These are phyloP conservation scores for Thalassiosira sp. DNA, from an alignment of 352 stramenopile species.

Conservation along the genomic window DNA sequence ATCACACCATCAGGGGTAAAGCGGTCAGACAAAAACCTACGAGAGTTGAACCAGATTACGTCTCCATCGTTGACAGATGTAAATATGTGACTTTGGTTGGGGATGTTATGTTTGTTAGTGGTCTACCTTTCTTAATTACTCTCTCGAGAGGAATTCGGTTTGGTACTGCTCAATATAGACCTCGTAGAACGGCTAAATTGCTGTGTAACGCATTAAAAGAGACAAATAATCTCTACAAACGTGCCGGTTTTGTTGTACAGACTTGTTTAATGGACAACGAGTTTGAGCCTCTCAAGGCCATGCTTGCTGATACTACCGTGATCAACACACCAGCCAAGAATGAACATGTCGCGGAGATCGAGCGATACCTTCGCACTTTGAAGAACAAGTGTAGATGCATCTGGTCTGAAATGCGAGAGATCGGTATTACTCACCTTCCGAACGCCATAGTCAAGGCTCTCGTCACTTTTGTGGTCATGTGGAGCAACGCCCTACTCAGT, in stretches of 20 bases:
- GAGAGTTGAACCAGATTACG: conserved; percentile 12
- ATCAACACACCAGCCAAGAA: conserved; percentile 33
- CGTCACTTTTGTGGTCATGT: conserved; percentile 40
- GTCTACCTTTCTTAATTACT: conserved; percentile 50
- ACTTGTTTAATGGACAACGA: conserved; percentile 46
- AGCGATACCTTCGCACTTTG: conserved; percentile 49
- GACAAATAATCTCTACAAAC: conserved; percentile 34
- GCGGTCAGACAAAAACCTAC: conserved; percentile 4
- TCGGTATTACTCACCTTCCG: conserved; percentile 47
- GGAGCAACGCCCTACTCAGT: conserved; percentile 44
- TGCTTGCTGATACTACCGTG: conserved; percentile 3
- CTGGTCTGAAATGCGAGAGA: conserved; percentile 15
- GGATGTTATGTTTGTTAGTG: conserved; percentile 59
- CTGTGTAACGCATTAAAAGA: conserved; percentile 23
- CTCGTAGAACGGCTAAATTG: conserved; percentile 6
- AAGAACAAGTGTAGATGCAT: conserved; percentile 43
- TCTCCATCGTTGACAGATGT: conserved; percentile 38
- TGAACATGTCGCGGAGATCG: conserved; percentile 59
- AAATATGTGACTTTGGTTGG: conserved; percentile 35
- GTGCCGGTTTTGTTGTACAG: conserved; percentile 44
- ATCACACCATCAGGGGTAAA: conserved; percentile 40
- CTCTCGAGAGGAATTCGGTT: conserved; percentile 37
- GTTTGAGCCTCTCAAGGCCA: conserved; percentile 32
- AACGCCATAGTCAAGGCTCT: conserved; percentile 38
- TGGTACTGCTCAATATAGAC: conserved; percentile 31